These are phyloP conservation scores for Clitopilus hobsonii DNA, from an alignment of 768 basidiomycete genomes.

Conservation along the genomic window DNA sequence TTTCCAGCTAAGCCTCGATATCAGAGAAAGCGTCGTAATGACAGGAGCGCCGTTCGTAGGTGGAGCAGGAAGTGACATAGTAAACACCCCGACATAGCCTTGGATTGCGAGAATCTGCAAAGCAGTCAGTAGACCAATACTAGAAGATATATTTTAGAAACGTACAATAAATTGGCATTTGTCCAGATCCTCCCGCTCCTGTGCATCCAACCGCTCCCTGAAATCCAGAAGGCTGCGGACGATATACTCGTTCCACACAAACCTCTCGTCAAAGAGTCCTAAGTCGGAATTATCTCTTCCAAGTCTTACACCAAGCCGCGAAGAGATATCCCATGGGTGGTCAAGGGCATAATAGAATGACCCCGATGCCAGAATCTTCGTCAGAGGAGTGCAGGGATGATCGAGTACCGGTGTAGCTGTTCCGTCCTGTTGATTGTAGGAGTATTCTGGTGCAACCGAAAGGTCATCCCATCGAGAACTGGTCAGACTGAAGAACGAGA, in stretches of 20 bases:
- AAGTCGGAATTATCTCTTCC: conserved; percentile 45
- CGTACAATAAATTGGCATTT: conserved; percentile 79
- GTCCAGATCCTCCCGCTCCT: conserved; percentile 74
- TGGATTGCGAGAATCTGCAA: conserved; percentile 83
- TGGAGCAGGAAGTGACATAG: conserved; percentile 71
- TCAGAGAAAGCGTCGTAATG: conserved; percentile 72
- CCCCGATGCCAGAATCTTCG: conserved; percentile 87
- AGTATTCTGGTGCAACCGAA: conserved; percentile 46
- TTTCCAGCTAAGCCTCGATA: conserved; percentile 90
- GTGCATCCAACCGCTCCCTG: conserved; percentile 66
- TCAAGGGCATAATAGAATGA: conserved; percentile 90
- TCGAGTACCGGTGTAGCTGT: conserved; percentile 57
- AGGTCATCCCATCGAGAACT: conserved; percentile 83
- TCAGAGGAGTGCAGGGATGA: conserved; percentile 87
- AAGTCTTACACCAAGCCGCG: conserved; percentile 70
- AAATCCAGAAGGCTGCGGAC: conserved; percentile 86
- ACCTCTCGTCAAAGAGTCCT: conserved; percentile 73
- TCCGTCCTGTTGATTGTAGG: conserved; percentile 43
- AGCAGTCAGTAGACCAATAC: conserved; percentile 6
- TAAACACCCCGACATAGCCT: conserved; percentile 85
- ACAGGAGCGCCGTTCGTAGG: conserved; percentile 70
- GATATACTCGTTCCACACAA: conserved; percentile 95
- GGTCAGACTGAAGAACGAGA: conserved; percentile 84
- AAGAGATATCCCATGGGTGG: conserved; percentile 86
- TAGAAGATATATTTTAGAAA: conserved; percentile 9